A percentile compares a stretch with the other conserved stretches of the same genome.
Conservation (phyloP, 2,329 filamentous ascomycete species). For the Cladosporium oxysporum region DNA sequence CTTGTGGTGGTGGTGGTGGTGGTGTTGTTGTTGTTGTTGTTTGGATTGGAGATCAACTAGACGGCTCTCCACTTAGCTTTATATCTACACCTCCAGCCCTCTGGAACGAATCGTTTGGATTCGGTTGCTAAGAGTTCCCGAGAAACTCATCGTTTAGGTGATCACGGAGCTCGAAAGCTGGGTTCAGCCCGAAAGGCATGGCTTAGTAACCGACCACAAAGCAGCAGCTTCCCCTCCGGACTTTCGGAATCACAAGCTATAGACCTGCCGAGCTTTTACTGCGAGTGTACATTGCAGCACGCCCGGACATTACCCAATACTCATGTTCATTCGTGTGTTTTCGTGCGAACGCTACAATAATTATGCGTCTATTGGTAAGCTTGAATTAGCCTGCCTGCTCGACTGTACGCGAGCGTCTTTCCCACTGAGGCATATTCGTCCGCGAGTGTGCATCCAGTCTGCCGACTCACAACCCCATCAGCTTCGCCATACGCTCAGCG, state of each 20-base stretch:
- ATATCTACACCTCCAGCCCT: background rate
- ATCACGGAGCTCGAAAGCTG: background rate
- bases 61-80: background rate
- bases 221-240: slow-evolving; percentile 4
- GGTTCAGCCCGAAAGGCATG: background rate
- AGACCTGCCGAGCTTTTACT: too few species aligned
- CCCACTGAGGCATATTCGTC: background rate
- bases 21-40: background rate
- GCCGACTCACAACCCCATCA: slow-evolving; percentile 26
- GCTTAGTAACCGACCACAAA: slow-evolving; percentile 5
- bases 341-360: background rate
- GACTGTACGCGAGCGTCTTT: background rate
- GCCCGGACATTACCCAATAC: background rate
- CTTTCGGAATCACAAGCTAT: background rate
- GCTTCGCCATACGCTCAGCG: slow-evolving; percentile 39
- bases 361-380: background rate
- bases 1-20: background rate
- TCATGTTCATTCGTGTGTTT: background rate
- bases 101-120: background rate
- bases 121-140: background rate
- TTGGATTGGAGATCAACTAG: background rate
- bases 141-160: background rate
- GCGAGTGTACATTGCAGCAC: background rate
- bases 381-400: background rate
- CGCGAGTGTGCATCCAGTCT: background rate